These are phyloP conservation scores for Chaetomium sp. DNA, from an alignment of 2,329 filamentous ascomycete genomes.

Conservation along the genomic window DNA sequence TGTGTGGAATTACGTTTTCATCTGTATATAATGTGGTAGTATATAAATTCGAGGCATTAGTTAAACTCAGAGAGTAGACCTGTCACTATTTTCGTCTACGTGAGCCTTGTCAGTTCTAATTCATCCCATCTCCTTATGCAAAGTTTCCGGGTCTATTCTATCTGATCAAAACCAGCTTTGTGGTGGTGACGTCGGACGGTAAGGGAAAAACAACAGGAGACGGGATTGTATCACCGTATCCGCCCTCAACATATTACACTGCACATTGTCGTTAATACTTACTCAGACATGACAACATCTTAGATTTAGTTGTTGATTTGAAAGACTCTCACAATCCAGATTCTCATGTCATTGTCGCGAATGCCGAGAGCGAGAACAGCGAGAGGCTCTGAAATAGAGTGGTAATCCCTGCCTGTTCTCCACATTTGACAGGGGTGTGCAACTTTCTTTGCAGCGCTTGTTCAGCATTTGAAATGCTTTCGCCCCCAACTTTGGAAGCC, in stretches of 20 bases:
- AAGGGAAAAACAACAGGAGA: too few species aligned
- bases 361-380: background rate
- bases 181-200: too few species aligned
- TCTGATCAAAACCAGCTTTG: too few species aligned
- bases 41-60: background rate
- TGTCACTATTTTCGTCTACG: too few species aligned
- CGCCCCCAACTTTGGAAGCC: background rate
- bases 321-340: background rate
- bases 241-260: too few species aligned
- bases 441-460: background rate
- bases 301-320: background rate
- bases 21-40: background rate
- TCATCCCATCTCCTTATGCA: too few species aligned
- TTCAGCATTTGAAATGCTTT: slow-evolving; percentile 25
- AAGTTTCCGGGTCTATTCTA: too few species aligned
- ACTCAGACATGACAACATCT: background rate
- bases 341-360: background rate
- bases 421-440: background rate
- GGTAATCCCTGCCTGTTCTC: background rate
- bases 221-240: too few species aligned
- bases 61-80: background rate
- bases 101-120: too few species aligned
- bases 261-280: too few species aligned
- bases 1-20: background rate
- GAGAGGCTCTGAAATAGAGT: background rate